These are phyloP conservation scores for Pythium sukuiense DNA, from an alignment of 352 stramenopile species.

Conservation along the genomic window DNA sequence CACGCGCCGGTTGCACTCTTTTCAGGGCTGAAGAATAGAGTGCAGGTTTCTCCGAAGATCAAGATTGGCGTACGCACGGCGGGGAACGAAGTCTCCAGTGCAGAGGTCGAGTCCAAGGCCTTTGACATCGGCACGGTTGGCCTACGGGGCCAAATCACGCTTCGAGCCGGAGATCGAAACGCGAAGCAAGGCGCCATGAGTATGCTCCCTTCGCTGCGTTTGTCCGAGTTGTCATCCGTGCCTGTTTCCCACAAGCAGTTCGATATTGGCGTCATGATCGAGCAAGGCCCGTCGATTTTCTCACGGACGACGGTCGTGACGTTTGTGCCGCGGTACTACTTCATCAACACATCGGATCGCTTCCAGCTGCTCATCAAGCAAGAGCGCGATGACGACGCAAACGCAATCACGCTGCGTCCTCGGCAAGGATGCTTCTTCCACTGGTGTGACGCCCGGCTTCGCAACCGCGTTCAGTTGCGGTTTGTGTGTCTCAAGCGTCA, in stretches of 20 bases:
- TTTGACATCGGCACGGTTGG: constrained; percentile 83
- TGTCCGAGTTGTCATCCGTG: constrained; percentile 32
- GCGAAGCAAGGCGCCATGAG: constrained; percentile 24
- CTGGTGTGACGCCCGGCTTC: constrained; percentile 67
- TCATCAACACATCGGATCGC: constrained; percentile 69
- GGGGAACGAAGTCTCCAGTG: constrained; percentile 23
- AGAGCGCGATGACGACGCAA: constrained; percentile 41
- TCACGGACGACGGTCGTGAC: constrained; percentile 77
- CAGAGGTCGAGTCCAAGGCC: constrained; percentile 65
- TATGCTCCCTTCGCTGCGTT: constrained; percentile 47
- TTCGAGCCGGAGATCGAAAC: constrained; percentile 47
- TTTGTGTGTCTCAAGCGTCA: constrained; percentile 42
- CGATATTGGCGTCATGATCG: constrained; percentile 85
- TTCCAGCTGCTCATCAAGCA: constrained; percentile 74
- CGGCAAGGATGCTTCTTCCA: constrained; percentile 78
- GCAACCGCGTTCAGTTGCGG: constrained; percentile 66
- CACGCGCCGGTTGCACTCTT: constrained; percentile 71
- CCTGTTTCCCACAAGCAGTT: constrained; percentile 61
- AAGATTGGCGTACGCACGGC: constrained; percentile 57
- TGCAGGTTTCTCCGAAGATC: constrained; percentile 54
- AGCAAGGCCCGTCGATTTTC: constrained; percentile 77
- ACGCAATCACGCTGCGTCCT: constrained; percentile 42
- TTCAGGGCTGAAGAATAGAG: constrained; percentile 54
- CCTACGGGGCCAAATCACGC: constrained; percentile 68
- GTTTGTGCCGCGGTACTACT: constrained; percentile 78